A percentile compares a stretch with the other conserved stretches of the same genome.
Evolutionary conservation across 345 rosid genomes (phyloP).

Genomic region (Citrus reticulata): DNA sequence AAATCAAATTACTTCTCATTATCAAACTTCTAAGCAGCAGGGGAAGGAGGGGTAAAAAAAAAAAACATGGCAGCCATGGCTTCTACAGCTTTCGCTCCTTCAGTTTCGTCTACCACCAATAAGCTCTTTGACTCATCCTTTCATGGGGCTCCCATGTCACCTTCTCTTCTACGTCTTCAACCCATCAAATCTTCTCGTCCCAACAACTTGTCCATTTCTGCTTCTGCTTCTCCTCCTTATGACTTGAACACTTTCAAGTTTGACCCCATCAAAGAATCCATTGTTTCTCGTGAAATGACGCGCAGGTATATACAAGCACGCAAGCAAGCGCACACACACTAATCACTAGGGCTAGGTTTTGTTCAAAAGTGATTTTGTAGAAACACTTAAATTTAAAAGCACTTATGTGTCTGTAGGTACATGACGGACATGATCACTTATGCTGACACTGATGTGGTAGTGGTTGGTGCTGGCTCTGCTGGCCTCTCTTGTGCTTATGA

Average conservation of each 20-base stretch:
- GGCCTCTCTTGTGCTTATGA: conserved; percentile 71
- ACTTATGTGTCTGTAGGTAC: conserved; percentile 32
- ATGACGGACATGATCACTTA: conserved; percentile 70
- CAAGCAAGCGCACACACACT: not conserved
- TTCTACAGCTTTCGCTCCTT: conserved; percentile 20
- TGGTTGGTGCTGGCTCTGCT: conserved; percentile 76
- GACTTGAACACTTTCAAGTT: conserved; percentile 55
- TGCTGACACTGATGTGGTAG: conserved; percentile 69
- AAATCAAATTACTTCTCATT: too few relatives aligned
- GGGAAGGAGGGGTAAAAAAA: too few relatives aligned
- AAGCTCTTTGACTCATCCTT: conserved; percentile 40
- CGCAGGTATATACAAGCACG: conserved; percentile 18
- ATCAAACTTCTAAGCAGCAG: not conserved
- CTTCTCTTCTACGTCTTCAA: conserved; percentile 26
- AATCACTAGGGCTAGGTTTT: not conserved
- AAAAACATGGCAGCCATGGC: conserved; percentile 41
- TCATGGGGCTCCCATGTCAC: conserved; percentile 36
- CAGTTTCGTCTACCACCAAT: conserved; percentile 18
- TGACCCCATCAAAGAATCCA: conserved; percentile 59
- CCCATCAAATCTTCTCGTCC: conserved; percentile 7
- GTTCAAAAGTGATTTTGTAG: not conserved
- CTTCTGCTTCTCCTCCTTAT: conserved; percentile 35
- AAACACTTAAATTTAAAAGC: not conserved
- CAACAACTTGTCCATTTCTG: conserved; percentile 1
- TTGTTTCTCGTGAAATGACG: conserved; percentile 68